Evolutionary conservation across 2,329 filamentous ascomycete species (phyloP).

Genomic region (Xylariales sp.): DNA sequence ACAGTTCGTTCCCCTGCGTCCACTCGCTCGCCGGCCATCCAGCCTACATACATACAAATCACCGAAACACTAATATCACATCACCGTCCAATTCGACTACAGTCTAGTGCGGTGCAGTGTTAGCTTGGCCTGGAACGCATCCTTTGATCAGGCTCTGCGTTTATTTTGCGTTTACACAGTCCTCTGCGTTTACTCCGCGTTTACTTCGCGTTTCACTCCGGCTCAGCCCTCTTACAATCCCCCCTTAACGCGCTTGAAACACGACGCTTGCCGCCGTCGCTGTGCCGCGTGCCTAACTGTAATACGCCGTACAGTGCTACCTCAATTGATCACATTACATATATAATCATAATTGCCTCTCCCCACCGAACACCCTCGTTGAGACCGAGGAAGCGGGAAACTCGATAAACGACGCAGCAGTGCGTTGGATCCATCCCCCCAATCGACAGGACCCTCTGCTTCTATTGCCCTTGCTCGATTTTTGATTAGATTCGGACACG

Average conservation of each 20-base stretch:
- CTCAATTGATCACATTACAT: constrained; percentile 1
- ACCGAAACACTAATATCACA: constrained; percentile 1
- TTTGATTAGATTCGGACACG: neutral
- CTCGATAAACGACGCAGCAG: neutral
- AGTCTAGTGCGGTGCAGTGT: neutral
- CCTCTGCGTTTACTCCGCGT: too few species aligned
- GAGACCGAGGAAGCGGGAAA: neutral
- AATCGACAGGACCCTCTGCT: neutral
- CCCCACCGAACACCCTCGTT: neutral
- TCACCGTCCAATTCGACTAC: neutral
- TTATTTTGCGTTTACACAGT: too few species aligned
- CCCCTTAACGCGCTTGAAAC: neutral
- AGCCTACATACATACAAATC: neutral
- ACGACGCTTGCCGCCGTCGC: neutral
- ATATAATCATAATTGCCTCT: constrained; percentile 10
- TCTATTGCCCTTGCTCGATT: neutral
- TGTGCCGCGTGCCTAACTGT: neutral
- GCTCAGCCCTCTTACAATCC: constrained; percentile 6
- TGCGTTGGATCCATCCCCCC: neutral
- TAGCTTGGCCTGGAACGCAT: neutral
- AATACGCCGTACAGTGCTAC: constrained; percentile 8
- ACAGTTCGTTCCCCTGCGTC: neutral
- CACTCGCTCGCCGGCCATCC: constrained; percentile 1
- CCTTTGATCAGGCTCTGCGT: neutral
- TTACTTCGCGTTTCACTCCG: constrained; percentile 1